These are phyloP conservation scores for Haplosporangium sp. DNA, from an alignment of 371 early-diverging fungal species.

Conservation along the genomic window DNA sequence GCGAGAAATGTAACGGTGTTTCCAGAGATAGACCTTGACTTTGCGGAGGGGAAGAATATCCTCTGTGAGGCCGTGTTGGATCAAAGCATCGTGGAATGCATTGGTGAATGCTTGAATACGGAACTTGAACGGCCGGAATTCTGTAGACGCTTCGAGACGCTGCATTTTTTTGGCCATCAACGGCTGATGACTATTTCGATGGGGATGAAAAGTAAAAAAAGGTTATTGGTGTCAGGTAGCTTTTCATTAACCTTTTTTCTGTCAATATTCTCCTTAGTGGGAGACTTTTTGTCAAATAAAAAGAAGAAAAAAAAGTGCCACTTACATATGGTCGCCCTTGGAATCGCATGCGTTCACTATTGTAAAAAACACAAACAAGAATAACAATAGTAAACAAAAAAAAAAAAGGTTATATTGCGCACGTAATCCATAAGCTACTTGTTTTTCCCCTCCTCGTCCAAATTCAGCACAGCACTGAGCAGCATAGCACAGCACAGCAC, in stretches of 20 bases:
- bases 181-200: constrained; percentile 66
- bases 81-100: constrained; percentile 69
- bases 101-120: constrained; percentile 77
- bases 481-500: no score
- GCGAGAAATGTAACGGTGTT: constrained; percentile 70
- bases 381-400: background rate
- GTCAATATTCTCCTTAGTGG: constrained; percentile 5
- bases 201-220: constrained; percentile 7
- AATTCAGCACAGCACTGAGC: no score
- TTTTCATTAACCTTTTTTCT: no score
- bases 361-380: background rate
- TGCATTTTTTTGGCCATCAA: constrained; percentile 75
- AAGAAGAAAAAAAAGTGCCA: background rate
- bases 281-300: background rate
- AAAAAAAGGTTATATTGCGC: background rate
- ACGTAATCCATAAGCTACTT: no score
- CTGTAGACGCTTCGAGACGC: constrained; percentile 67
- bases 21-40: constrained; percentile 70
- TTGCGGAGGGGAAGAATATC: constrained; percentile 64
- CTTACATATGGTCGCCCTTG: constrained; percentile 72
- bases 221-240: no score
- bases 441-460: no score
- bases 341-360: constrained; percentile 69
- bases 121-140: constrained; percentile 75
- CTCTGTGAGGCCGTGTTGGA: constrained; percentile 61